phyloP scores from a whole-genome alignment of 2,329 filamentous ascomycete species.

The Alternaria viburni region DNA sequence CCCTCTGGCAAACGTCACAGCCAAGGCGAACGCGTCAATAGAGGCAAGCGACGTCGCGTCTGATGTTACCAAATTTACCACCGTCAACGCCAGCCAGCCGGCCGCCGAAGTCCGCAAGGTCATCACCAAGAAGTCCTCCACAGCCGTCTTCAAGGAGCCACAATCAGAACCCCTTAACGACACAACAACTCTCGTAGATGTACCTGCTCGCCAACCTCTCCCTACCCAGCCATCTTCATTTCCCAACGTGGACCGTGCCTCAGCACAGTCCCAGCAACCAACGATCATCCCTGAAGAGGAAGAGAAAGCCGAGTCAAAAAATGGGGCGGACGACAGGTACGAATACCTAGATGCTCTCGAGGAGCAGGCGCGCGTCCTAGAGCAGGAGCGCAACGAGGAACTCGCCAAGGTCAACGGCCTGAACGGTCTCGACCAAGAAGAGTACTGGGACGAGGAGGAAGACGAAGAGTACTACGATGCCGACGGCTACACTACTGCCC shows the following conservation, averaged over 20 bases:
- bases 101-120: slow-evolving; percentile 55
- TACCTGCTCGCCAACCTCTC: slow-evolving; percentile 29
- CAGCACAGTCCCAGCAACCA: slow-evolving; percentile 22
- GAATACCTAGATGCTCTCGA: slow-evolving; percentile 49
- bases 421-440: slow-evolving; percentile 62
- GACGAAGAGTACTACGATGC: slow-evolving; percentile 77
- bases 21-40: slow-evolving; percentile 28
- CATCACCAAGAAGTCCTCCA: slow-evolving; percentile 57
- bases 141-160: slow-evolving; percentile 62
- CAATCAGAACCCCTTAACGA: slow-evolving; percentile 27
- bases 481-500: slow-evolving; percentile 76
- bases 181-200: slow-evolving; percentile 16
- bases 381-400: slow-evolving; percentile 47
- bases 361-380: slow-evolving; percentile 43
- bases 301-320: slow-evolving; percentile 16
- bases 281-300: slow-evolving; percentile 23
- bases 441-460: slow-evolving; percentile 76
- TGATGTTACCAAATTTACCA: slow-evolving; percentile 30
- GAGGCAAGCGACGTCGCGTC: slow-evolving; percentile 22
- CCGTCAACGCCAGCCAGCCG: slow-evolving; percentile 35
- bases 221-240: slow-evolving; percentile 31
- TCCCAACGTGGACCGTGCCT: slow-evolving; percentile 29
- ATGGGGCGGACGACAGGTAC: slow-evolving; percentile 36
- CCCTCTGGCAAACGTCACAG: slow-evolving; percentile 48
- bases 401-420: slow-evolving; percentile 34